These are phyloP conservation scores for Ceratobasidium sp. DNA, from an alignment of 1,284 basidiomycete genomes.

Conservation along the genomic window DNA sequence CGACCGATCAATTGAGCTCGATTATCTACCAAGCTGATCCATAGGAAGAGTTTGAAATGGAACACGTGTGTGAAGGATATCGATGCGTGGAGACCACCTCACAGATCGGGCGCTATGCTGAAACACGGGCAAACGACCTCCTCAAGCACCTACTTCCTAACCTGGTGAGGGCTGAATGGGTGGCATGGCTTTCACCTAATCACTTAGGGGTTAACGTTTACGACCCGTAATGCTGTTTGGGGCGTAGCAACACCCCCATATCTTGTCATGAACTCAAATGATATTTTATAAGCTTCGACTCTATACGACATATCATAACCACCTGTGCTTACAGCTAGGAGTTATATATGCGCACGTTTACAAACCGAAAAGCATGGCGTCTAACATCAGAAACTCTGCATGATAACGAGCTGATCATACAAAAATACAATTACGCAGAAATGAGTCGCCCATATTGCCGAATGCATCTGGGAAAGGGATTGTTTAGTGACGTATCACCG, in stretches of 20 bases:
- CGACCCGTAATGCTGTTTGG: neutral
- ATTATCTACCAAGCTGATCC: constrained; percentile 23
- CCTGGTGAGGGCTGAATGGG: constrained; percentile 16
- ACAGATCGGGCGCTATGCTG: constrained; percentile 22
- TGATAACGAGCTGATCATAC: no score
- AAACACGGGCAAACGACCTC: neutral
- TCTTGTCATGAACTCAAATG: neutral
- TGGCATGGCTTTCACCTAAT: constrained; percentile 22
- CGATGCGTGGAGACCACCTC: constrained; percentile 5
- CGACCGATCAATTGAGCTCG: constrained; percentile 11
- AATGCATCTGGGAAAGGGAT: no score
- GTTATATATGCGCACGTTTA: no score
- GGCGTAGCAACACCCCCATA: neutral
- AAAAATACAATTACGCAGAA: no score
- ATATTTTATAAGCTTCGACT: neutral
- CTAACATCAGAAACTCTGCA: no score
- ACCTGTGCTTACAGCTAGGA: no score
- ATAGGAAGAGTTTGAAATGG: neutral
- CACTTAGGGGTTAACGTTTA: constrained; percentile 23
- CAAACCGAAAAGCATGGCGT: no score
- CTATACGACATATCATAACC: no score
- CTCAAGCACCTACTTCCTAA: constrained; percentile 9
- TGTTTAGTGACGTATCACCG: no score
- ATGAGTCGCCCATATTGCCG: no score
- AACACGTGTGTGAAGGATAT: neutral